Conservation (phyloP, 2,329 filamentous ascomycete genomes). For the Penicillium sumatraense region DNA sequence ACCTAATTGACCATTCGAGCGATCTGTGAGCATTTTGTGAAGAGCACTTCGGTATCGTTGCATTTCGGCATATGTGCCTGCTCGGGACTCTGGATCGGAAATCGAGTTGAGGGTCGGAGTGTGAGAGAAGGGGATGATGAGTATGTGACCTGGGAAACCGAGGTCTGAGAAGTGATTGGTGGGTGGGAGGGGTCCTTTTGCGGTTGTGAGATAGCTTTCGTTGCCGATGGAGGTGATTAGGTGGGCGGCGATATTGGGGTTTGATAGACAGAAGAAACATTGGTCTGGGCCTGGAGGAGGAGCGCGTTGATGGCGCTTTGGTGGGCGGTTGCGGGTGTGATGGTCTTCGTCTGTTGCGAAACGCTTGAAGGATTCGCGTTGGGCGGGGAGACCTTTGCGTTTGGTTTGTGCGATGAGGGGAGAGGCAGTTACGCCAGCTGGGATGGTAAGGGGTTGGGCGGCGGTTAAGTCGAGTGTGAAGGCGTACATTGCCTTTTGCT, state of each 20-base stretch:
- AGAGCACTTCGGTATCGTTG: conserved; percentile 74
- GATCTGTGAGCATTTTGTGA: conserved; percentile 71
- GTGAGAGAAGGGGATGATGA: conserved; percentile 89
- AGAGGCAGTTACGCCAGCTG: conserved; percentile 73
- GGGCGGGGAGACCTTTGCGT: conserved; percentile 52
- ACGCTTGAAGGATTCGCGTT: conserved; percentile 42
- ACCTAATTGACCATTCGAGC: conserved; percentile 64
- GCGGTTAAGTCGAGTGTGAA: conserved; percentile 71
- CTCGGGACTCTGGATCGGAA: conserved; percentile 58
- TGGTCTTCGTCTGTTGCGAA: conserved; percentile 46
- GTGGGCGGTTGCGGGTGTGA: conserved; percentile 38
- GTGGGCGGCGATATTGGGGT: conserved; percentile 80
- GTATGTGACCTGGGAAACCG: conserved; percentile 79
- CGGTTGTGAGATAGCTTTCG: conserved; percentile 85
- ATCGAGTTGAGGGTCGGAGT: conserved; percentile 74
- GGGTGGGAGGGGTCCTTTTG: conserved; percentile 84
- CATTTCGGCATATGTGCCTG: conserved; percentile 78
- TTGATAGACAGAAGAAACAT: conserved; percentile 96
- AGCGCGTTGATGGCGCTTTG: conserved; percentile 49
- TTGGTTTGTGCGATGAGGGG: conserved; percentile 66
- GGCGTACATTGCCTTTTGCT: conserved; percentile 67
- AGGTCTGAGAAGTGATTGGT: conserved; percentile 72
- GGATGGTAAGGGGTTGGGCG: conserved; percentile 64
- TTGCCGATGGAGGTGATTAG: conserved; percentile 89
- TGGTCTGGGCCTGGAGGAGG: conserved; percentile 68